Conservation (phyloP, 1,284 basidiomycete genomes). For the Trametes versicolor region DNA sequence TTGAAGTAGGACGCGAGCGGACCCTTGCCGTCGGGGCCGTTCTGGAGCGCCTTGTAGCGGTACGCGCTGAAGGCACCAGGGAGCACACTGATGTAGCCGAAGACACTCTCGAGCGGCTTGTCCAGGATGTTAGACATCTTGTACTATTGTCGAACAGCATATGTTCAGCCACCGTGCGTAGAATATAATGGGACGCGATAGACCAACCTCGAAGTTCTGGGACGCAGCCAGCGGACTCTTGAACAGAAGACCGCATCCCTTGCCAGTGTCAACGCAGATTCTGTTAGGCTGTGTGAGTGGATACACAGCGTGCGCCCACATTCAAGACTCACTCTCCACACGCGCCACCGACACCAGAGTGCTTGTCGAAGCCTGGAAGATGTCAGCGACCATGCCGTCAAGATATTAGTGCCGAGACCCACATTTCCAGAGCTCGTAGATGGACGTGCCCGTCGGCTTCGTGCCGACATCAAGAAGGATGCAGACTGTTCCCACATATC, state of each 20-base stretch:
- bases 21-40: slow-evolving; percentile 84
- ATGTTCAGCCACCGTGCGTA: neutral
- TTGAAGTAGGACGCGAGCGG: slow-evolving; percentile 93
- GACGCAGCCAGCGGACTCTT: slow-evolving; percentile 90
- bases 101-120: slow-evolving; percentile 92
- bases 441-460: slow-evolving; percentile 92
- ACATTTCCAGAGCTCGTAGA: slow-evolving; percentile 97
- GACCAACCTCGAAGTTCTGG: slow-evolving; percentile 84
- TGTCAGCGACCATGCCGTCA: neutral
- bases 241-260: slow-evolving; percentile 81
- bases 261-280: slow-evolving; percentile 87
- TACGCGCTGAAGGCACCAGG: slow-evolving; percentile 95
- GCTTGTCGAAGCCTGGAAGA: slow-evolving; percentile 82
- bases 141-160: slow-evolving; percentile 55
- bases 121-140: slow-evolving; percentile 95
- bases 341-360: slow-evolving; percentile 91
- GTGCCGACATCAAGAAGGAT: slow-evolving; percentile 93
- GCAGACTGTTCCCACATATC: slow-evolving; percentile 62
- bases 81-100: slow-evolving; percentile 91
- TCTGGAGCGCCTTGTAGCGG: slow-evolving; percentile 85
- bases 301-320: neutral
- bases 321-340: slow-evolving; percentile 84
- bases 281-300: slow-evolving; percentile 46
- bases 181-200: neutral
- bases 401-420: slow-evolving; percentile 31